phyloP scores from a whole-genome alignment of 768 basidiomycete genomes.

The Hysterangium stoloniferum region DNA sequence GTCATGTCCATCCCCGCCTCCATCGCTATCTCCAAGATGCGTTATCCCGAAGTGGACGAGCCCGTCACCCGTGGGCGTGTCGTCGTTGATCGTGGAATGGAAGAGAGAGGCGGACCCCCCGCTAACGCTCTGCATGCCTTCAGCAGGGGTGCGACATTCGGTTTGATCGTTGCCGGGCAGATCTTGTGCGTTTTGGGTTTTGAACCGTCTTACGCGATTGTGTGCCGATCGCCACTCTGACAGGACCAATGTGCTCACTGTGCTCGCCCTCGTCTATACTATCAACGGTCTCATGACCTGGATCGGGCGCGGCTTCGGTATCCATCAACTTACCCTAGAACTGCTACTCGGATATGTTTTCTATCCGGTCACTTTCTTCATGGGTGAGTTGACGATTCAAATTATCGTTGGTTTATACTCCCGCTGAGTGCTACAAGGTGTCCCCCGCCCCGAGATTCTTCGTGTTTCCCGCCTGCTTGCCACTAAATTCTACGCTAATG shows the following conservation, averaged over 20 bases:
- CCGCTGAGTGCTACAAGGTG: constrained; percentile 36
- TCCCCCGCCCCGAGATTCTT: constrained; percentile 75
- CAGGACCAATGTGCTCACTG: constrained; percentile 78
- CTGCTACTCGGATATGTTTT: constrained; percentile 81
- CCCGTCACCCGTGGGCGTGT: constrained; percentile 80
- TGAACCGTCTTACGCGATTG: neutral
- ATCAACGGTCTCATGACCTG: constrained; percentile 85
- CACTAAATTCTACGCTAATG: constrained; percentile 81
- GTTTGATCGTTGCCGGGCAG: constrained; percentile 79
- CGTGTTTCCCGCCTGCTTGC: constrained; percentile 74
- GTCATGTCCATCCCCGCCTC: constrained; percentile 96
- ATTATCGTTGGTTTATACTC: neutral
- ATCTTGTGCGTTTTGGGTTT: constrained; percentile 50
- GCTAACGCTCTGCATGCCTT: constrained; percentile 87
- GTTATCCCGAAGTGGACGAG: constrained; percentile 75
- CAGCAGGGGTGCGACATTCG: constrained; percentile 76
- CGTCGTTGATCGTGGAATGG: constrained; percentile 70
- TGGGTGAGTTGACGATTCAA: constrained; percentile 26
- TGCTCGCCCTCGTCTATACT: constrained; percentile 71
- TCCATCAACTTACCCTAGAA: constrained; percentile 74
- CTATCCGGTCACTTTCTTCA: constrained; percentile 81
- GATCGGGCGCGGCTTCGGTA: constrained; percentile 82
- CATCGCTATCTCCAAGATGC: constrained; percentile 86
- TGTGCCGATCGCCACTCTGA: neutral
- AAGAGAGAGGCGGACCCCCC: constrained; percentile 42